phyloP scores from a whole-genome alignment of 441 rosid species.

The Macaranga tanarius region DNA sequence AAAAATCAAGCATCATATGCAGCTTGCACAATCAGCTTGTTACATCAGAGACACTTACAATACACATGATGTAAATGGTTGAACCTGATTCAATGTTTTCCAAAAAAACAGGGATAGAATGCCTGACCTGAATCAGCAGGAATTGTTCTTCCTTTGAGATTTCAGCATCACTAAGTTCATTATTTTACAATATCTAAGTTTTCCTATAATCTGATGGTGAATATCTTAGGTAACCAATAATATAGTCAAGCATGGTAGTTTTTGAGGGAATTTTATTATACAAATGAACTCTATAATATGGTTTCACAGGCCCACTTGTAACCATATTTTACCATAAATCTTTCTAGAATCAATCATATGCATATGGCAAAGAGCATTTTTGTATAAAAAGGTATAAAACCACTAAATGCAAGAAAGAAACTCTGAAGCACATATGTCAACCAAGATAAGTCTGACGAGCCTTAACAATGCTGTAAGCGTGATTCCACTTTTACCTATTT shows the following conservation, averaged over 20 bases:
- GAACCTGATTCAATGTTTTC: neutral
- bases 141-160: no score
- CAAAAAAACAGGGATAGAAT: neutral
- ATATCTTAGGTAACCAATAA: neutral
- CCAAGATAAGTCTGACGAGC: neutral
- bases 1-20: neutral
- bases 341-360: neutral
- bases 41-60: neutral
- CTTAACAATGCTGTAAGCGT: neutral
- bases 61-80: constrained; percentile 6
- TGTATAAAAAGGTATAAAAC: neutral
- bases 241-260: neutral
- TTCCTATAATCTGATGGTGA: neutral
- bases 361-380: neutral
- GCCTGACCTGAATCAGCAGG: no score
- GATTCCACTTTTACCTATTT: neutral
- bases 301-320: neutral
- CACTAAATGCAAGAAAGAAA: neutral
- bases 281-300: neutral
- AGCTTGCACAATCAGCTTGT: neutral
- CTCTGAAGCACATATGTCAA: neutral
- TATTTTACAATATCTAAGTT: neutral
- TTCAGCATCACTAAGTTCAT: neutral
- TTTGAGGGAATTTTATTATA: neutral
- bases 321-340: neutral